Conservation (phyloP, 306 rosid genomes). For the Prunus persica region DNA sequence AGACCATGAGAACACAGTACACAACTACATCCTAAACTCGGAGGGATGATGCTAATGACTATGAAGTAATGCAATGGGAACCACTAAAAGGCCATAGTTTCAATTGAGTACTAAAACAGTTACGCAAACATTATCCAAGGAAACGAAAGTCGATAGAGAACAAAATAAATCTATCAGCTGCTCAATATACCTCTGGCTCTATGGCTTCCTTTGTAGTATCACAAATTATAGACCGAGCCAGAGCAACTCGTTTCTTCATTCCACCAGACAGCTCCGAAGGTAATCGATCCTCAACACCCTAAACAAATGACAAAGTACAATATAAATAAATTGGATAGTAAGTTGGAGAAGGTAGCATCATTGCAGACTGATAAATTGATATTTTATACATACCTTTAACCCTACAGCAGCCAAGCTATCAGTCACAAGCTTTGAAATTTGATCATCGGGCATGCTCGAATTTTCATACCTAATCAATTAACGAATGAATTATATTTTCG, state of each 20-base stretch:
- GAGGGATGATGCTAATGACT: background rate
- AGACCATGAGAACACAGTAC: background rate
- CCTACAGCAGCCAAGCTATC: constrained; percentile 94
- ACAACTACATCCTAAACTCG: background rate
- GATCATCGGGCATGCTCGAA: constrained; percentile 71
- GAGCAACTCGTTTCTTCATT: constrained; percentile 98
- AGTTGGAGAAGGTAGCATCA: constrained; percentile 8
- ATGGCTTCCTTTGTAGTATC: constrained; percentile 67
- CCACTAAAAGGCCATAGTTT: background rate
- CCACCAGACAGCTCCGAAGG: constrained; percentile 99
- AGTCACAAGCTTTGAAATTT: constrained; percentile 74
- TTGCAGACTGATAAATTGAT: constrained; percentile 10
- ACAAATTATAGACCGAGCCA: constrained; percentile 87
- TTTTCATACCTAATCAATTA: constrained; percentile 67
- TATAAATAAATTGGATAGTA: background rate
- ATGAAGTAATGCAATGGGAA: background rate
- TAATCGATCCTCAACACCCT: constrained; percentile 92
- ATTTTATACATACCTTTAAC: constrained; percentile 58
- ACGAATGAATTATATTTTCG: constrained; percentile 3
- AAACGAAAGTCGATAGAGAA: constrained; percentile 7
- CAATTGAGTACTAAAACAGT: background rate
- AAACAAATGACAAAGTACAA: background rate
- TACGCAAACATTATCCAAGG: background rate
- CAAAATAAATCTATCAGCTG: constrained; percentile 1
- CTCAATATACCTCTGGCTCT: constrained; percentile 85